Percentiles rank a stretch among this genome's conserved stretches.
phyloP scores from a whole-genome alignment of 192 early-diverging fungal genomes.

The Paraglomus brasilianum region DNA sequence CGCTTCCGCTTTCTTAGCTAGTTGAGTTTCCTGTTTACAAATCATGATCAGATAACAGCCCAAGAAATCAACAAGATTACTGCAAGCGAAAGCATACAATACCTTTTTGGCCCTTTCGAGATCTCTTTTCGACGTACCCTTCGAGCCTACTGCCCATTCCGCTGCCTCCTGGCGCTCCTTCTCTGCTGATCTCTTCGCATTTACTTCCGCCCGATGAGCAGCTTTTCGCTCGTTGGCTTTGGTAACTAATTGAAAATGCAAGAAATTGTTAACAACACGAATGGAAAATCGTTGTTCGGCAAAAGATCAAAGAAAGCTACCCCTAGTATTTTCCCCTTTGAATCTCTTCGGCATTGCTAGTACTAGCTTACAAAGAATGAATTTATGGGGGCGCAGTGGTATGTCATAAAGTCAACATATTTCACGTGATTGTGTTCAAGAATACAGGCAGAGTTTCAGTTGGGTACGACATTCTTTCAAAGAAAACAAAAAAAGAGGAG shows the following conservation, averaged over 20 bases:
- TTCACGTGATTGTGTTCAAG: too few relatives aligned
- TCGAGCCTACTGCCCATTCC: constrained; percentile 69
- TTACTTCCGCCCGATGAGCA: constrained; percentile 61
- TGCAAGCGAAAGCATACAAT: background rate
- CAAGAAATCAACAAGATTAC: background rate
- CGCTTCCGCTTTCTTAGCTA: constrained; percentile 55
- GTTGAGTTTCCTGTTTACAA: constrained; percentile 41
- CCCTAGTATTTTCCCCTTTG: constrained; percentile 52
- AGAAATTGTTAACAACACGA: background rate
- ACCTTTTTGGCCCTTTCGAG: constrained; percentile 56
- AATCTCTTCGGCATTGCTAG: constrained; percentile 56
- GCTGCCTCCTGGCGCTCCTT: constrained; percentile 59
- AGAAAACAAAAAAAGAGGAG: too few relatives aligned
- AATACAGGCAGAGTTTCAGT: too few relatives aligned
- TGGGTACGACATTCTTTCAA: too few relatives aligned
- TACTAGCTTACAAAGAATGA: background rate
- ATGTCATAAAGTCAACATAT: too few relatives aligned
- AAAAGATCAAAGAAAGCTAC: constrained; percentile 28
- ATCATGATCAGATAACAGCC: background rate
- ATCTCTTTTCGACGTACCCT: constrained; percentile 62
- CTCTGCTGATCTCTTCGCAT: constrained; percentile 46
- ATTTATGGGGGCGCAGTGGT: background rate
- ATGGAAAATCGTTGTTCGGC: background rate
- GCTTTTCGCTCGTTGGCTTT: constrained; percentile 79
- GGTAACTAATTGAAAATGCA: constrained; percentile 40